A percentile compares a stretch with the other conserved stretches of the same genome.
Evolutionary conservation across 2,329 filamentous ascomycete species (phyloP).

Genomic region (Immersiporthe knoxdaviesiana): DNA sequence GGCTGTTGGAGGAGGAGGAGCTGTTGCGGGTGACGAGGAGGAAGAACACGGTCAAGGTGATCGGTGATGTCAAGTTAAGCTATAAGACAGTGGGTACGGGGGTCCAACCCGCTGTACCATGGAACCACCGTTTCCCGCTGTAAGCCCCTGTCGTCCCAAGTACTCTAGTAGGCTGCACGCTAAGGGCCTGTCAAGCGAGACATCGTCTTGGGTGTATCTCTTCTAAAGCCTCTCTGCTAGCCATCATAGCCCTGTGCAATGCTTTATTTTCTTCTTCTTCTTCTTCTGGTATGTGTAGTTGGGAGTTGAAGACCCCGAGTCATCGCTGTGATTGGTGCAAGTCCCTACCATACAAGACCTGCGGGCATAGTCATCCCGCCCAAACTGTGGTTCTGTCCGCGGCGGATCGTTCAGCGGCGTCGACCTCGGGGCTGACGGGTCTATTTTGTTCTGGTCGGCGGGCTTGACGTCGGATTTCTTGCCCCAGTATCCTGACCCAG

Average conservation of each 20-base stretch:
- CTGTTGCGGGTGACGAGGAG: conserved; percentile 8
- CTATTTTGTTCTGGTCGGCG: neutral
- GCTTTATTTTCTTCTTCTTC: neutral
- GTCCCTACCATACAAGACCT: neutral
- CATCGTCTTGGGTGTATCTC: neutral
- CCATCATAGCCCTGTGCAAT: too few relatives aligned
- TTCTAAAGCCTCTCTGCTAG: neutral
- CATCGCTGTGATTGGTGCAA: neutral
- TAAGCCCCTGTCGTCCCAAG: neutral
- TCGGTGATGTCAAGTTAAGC: conserved; percentile 26
- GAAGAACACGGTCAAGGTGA: neutral
- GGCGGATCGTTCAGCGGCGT: neutral
- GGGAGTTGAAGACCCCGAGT: neutral
- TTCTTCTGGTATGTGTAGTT: neutral
- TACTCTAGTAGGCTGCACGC: neutral
- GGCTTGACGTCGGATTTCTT: neutral
- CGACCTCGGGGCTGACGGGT: neutral
- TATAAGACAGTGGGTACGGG: conserved; percentile 17
- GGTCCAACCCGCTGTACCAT: conserved; percentile 3
- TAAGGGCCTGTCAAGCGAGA: neutral
- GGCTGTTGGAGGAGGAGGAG: neutral
- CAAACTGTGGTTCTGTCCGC: neutral
- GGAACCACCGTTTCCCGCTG: neutral
- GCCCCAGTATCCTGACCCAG: neutral
- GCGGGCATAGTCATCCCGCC: neutral